Percentiles rank a stretch among this genome's conserved stretches.
Conservation (phyloP, 306 rosid species). For the Ochetophila trinervis region DNA sequence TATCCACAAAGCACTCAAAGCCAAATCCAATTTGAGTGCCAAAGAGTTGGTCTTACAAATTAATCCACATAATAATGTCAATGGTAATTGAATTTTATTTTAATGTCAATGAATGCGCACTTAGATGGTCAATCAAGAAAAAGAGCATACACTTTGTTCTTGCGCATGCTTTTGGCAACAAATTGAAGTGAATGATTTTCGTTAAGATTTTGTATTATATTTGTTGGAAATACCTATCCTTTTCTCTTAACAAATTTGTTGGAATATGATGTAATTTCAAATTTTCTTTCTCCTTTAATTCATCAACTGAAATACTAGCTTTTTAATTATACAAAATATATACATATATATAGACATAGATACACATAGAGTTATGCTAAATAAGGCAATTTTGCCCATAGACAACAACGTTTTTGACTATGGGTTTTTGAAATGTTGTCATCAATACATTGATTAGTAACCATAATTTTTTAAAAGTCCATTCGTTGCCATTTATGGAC, state of each 20-base stretch:
- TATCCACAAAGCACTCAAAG: constrained; percentile 41
- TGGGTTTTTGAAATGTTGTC: too few relatives aligned
- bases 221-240: background rate
- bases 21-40: constrained; percentile 38
- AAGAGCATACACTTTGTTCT: constrained; percentile 13
- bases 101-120: constrained; percentile 43
- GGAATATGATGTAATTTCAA: constrained; percentile 11
- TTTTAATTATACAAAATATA: too few relatives aligned
- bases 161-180: constrained; percentile 40
- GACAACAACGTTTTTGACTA: too few relatives aligned
- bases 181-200: constrained; percentile 5
- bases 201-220: constrained; percentile 4
- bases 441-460: too few relatives aligned
- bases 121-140: constrained; percentile 40
- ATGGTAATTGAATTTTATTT: constrained; percentile 20
- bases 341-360: too few relatives aligned
- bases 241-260: constrained; percentile 5
- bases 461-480: too few relatives aligned
- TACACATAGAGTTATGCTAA: too few relatives aligned
- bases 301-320: background rate
- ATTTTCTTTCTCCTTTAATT: background rate
- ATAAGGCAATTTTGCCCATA: too few relatives aligned
- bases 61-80: constrained; percentile 38
- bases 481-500: too few relatives aligned
- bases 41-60: constrained; percentile 22